Conservation (phyloP, 805 yeast species). For the Blastobotrys parvus region DNA sequence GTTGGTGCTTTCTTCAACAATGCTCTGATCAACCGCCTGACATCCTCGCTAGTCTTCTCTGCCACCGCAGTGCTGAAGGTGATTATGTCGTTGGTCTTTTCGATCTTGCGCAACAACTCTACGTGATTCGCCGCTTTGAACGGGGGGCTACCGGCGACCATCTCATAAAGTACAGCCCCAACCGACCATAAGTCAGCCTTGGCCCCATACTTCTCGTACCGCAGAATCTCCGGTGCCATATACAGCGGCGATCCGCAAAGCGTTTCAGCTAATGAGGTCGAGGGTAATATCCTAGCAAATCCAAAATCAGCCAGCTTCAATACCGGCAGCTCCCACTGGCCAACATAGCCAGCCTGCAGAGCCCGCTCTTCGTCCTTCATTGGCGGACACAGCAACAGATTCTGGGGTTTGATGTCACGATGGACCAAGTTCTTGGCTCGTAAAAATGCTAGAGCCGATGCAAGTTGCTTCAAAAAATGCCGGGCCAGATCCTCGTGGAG, state of each 20-base stretch:
- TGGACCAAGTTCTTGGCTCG: constrained; percentile 82
- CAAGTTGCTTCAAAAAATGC: constrained; percentile 80
- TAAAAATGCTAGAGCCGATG: constrained; percentile 75
- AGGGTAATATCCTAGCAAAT: constrained; percentile 89
- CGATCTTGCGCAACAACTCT: constrained; percentile 79
- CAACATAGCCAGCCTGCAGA: constrained; percentile 50
- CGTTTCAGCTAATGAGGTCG: constrained; percentile 92
- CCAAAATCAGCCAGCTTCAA: constrained; percentile 96
- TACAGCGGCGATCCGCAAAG: constrained; percentile 95
- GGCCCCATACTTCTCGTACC: constrained; percentile 93
- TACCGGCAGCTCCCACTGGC: constrained; percentile 82
- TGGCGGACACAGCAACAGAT: constrained; percentile 74
- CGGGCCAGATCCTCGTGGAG: constrained; percentile 68
- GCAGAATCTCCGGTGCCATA: constrained; percentile 96
- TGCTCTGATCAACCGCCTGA: constrained; percentile 64
- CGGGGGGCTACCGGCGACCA: constrained; percentile 96
- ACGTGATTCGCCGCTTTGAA: constrained; percentile 90
- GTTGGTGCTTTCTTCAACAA: constrained; percentile 77
- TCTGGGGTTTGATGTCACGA: constrained; percentile 93
- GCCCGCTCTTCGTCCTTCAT: constrained; percentile 54
- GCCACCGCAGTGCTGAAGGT: constrained; percentile 52
- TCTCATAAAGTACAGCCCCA: constrained; percentile 92
- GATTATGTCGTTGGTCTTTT: constrained; percentile 69
- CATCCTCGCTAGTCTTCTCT: constrained; percentile 51
- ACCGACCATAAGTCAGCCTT: constrained; percentile 98